phyloP scores from a whole-genome alignment of 768 basidiomycete species.

The Wakefieldia striispora region DNA sequence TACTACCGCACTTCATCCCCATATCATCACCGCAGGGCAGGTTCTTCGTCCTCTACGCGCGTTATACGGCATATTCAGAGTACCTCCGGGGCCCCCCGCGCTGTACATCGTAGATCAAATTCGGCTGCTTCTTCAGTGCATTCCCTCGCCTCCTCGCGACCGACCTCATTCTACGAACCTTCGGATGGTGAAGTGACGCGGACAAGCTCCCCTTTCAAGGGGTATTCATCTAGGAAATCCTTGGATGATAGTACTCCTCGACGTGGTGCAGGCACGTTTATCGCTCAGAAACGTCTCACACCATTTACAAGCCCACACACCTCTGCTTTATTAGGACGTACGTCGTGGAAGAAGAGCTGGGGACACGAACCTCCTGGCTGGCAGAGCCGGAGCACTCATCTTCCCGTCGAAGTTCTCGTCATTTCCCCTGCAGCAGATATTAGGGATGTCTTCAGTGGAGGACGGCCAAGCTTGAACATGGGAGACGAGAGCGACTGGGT shows the following conservation, averaged over 20 bases:
- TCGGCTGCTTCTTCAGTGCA: conserved; percentile 77
- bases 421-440: conserved; percentile 56
- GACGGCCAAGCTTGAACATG: conserved; percentile 52
- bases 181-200: conserved; percentile 68
- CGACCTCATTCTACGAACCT: conserved; percentile 72
- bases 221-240: conserved; percentile 44
- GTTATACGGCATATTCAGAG: conserved; percentile 67
- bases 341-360: conserved; percentile 90
- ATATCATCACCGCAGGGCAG: conserved; percentile 72
- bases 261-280: conserved; percentile 55
- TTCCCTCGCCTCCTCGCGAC: conserved; percentile 74
- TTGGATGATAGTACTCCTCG: conserved; percentile 46
- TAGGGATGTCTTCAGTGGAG: conserved; percentile 73
- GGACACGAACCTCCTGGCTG: conserved; percentile 84
- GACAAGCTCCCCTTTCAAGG: conserved; percentile 62
- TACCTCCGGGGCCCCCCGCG: conserved; percentile 34
- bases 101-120: conserved; percentile 66
- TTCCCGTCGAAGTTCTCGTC: conserved; percentile 76
- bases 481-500: conserved; percentile 89
- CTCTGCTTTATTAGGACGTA: conserved; percentile 52
- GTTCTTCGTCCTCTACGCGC: conserved; percentile 80
- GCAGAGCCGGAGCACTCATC: conserved; percentile 62
- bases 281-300: conserved; percentile 79
- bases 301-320: conserved; percentile 62
- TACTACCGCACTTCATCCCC: conserved; percentile 71